Percentiles rank a stretch among this genome's conserved stretches.
Evolutionary conservation across 306 rosid species (phyloP).

Genomic region (Bauhinia variegata): DNA sequence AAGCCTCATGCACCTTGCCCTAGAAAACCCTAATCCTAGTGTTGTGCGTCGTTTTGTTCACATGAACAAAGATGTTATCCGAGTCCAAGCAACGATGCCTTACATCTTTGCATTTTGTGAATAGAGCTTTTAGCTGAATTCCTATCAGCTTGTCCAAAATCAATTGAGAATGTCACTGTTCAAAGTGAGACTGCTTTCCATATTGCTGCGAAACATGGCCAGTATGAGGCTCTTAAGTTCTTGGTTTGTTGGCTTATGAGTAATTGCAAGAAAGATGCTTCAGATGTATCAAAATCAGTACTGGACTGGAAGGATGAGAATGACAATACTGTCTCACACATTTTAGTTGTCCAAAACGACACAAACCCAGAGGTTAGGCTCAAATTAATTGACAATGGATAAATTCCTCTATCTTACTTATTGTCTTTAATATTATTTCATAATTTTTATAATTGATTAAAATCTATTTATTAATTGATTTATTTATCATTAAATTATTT

Average conservation of each 20-base stretch:
- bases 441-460: too few relatives aligned
- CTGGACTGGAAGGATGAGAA: slow-evolving; percentile 20
- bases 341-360: background rate
- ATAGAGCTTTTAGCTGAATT: slow-evolving; percentile 14
- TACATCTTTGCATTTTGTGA: slow-evolving; percentile 34
- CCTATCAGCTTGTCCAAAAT: slow-evolving; percentile 28
- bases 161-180: slow-evolving; percentile 23
- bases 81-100: slow-evolving; percentile 30
- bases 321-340: slow-evolving; percentile 30
- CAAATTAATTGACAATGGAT: too few relatives aligned
- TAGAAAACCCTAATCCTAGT: background rate
- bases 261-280: background rate
- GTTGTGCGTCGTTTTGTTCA: background rate
- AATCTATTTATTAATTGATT: too few relatives aligned
- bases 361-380: too few relatives aligned
- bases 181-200: slow-evolving; percentile 9
- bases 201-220: slow-evolving; percentile 20
- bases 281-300: background rate
- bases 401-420: too few relatives aligned
- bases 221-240: slow-evolving; percentile 13
- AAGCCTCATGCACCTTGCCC: slow-evolving; percentile 29
- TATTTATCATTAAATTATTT: too few relatives aligned
- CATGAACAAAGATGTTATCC: slow-evolving; percentile 4
- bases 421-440: too few relatives aligned
- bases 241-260: slow-evolving; percentile 7